Conservation (phyloP, 2,329 filamentous ascomycete species). For the Epicoccum sorghinum region DNA sequence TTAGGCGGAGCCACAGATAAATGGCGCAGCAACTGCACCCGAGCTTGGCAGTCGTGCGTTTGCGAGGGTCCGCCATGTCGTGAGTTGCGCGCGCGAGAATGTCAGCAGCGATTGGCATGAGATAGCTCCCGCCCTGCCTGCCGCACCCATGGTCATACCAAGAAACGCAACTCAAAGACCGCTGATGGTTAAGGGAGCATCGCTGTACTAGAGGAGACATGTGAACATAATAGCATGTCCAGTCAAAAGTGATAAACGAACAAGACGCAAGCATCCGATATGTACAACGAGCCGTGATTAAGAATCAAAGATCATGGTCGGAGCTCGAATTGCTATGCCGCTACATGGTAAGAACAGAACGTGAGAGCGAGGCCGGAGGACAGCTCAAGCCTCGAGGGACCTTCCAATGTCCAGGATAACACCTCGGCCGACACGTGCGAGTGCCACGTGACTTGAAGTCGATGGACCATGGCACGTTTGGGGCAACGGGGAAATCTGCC, state of each 20-base stretch:
- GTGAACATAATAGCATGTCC: too few relatives aligned
- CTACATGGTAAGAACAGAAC: too few relatives aligned
- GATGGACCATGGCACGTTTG: background rate
- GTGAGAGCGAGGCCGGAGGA: too few relatives aligned
- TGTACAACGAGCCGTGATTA: too few relatives aligned
- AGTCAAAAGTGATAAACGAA: too few relatives aligned
- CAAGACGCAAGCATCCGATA: too few relatives aligned
- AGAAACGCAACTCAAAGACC: background rate
- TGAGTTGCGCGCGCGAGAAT: constrained; percentile 11
- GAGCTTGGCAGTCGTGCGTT: constrained; percentile 12
- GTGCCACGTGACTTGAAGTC: background rate
- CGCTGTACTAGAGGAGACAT: too few relatives aligned
- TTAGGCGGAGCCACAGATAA: constrained; percentile 17
- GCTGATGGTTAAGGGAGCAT: background rate
- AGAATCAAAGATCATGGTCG: too few relatives aligned
- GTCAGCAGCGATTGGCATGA: constrained; percentile 9
- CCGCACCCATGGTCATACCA: background rate
- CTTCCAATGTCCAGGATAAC: too few relatives aligned
- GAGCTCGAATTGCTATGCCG: too few relatives aligned
- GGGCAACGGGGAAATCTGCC: background rate
- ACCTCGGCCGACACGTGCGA: background rate
- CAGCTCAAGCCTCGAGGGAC: too few relatives aligned
- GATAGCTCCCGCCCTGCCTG: background rate
- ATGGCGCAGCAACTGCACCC: constrained; percentile 17
- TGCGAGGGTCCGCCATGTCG: background rate